Evolutionary conservation across 73 alveolate species (phyloP).

Genomic region (Uronychia binucleata): DNA sequence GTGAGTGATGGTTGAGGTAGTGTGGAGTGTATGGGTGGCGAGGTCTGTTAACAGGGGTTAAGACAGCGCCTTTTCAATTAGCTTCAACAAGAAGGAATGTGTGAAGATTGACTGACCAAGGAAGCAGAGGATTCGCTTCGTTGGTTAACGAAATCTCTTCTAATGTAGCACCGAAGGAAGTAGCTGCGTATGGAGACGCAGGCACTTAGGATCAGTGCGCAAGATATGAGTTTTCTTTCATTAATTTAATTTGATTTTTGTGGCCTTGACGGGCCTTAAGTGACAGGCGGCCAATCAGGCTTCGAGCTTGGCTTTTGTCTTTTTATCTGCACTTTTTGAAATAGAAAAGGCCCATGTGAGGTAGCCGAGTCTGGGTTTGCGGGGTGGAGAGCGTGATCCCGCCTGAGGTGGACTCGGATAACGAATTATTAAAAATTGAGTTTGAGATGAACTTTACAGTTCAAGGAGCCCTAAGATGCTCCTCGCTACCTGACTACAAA

Average conservation of each 20-base stretch:
- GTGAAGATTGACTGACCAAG: neutral
- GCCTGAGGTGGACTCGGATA: neutral
- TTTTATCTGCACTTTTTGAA: neutral
- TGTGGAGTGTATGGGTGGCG: no score
- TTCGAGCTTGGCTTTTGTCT: no score
- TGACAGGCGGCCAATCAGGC: no score
- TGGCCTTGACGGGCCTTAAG: no score
- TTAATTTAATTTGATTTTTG: neutral
- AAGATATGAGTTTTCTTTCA: neutral
- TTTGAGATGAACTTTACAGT: neutral
- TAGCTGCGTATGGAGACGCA: neutral
- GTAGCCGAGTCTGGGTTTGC: neutral
- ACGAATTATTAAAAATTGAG: neutral
- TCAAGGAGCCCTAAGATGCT: no score
- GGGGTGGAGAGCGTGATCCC: neutral
- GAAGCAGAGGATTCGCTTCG: neutral
- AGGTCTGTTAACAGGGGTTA: no score
- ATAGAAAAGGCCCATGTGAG: neutral
- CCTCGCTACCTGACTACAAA: neutral
- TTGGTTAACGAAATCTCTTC: neutral
- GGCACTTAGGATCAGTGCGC: slow-evolving; percentile 2
- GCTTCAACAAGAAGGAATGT: no score
- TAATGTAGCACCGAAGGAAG: neutral
- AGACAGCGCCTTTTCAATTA: no score
- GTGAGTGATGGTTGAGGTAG: no score